Evolutionary conservation across 148 eudicot genomes (phyloP).

Genomic region (Bassia scoparia): DNA sequence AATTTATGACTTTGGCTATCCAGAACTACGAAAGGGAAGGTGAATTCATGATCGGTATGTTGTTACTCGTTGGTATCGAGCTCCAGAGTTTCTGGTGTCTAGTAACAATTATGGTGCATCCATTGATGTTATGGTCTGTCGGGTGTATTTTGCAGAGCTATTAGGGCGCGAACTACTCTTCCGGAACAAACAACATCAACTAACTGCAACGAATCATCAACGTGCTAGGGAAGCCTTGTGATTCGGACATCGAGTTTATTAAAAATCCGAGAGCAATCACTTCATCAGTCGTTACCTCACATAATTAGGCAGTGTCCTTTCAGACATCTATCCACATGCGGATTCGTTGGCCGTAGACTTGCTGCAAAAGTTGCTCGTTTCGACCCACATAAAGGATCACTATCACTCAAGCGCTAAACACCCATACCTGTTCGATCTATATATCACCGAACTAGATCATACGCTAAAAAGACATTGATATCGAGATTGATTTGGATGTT

Average conservation of each 20-base stretch:
- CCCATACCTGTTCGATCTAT: conserved; percentile 32
- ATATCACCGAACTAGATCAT: conserved; percentile 10
- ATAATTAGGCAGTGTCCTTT: conserved; percentile 19
- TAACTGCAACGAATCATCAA: conserved; percentile 32
- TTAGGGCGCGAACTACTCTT: conserved; percentile 39
- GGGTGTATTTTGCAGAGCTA: conserved; percentile 52
- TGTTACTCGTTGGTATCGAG: conserved; percentile 43
- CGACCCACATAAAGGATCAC: conserved; percentile 40
- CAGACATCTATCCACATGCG: conserved; percentile 27
- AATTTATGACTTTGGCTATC: conserved; percentile 50
- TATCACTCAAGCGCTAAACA: conserved; percentile 37
- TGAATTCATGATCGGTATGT: conserved; percentile 39
- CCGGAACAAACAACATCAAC: conserved; percentile 25
- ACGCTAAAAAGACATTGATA: conserved; percentile 23
- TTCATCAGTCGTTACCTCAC: conserved; percentile 22
- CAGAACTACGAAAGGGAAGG: conserved; percentile 25
- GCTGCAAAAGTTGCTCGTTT: conserved; percentile 38
- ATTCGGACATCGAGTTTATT: conserved; percentile 30
- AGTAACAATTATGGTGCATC: conserved; percentile 34
- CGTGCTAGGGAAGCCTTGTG: conserved; percentile 31
- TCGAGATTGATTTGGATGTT: conserved; percentile 25
- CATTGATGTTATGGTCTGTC: conserved; percentile 45
- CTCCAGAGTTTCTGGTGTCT: conserved; percentile 40
- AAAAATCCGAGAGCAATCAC: conserved; percentile 19
- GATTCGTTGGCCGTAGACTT: conserved; percentile 38